phyloP scores from a whole-genome alignment of 805 yeast species.

The Ogataea trehalophila region DNA sequence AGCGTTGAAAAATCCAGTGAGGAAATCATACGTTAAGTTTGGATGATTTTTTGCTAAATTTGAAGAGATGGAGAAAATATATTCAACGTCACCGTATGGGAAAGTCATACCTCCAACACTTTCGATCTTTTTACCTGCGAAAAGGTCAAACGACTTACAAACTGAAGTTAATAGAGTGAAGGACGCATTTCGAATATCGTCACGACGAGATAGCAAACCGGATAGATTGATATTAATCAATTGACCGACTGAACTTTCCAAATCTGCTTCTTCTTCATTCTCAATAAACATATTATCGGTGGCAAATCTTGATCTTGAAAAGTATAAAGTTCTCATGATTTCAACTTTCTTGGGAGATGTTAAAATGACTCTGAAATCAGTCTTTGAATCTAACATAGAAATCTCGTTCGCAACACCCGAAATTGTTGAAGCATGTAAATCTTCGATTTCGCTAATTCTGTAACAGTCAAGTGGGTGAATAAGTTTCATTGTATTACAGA shows the following conservation, averaged over 20 bases:
- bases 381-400: conserved; percentile 34
- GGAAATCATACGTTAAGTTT: conserved; percentile 52
- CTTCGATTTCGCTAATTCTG: conserved; percentile 35
- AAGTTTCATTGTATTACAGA: conserved; percentile 32
- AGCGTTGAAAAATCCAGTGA: conserved; percentile 46
- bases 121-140: conserved; percentile 52
- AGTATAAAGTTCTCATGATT: conserved; percentile 65
- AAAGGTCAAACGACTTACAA: conserved; percentile 53
- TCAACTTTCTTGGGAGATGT: conserved; percentile 51
- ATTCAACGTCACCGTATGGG: conserved; percentile 62
- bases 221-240: conserved; percentile 60
- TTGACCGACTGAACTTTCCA: conserved; percentile 41
- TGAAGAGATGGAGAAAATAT: conserved; percentile 51
- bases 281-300: conserved; percentile 19
- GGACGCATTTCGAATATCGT: conserved; percentile 57
- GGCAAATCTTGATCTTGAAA: conserved; percentile 50
- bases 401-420: conserved; percentile 50
- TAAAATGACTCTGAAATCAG: conserved; percentile 35
- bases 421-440: conserved; percentile 35
- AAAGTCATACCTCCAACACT: conserved; percentile 57
- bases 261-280: conserved; percentile 35
- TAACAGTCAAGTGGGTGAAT: conserved; percentile 40
- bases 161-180: conserved; percentile 59
- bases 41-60: conserved; percentile 57
- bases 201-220: conserved; percentile 58